These are phyloP conservation scores for Clitopilus hobsonii DNA, from an alignment of 768 basidiomycete species.

Conservation along the genomic window DNA sequence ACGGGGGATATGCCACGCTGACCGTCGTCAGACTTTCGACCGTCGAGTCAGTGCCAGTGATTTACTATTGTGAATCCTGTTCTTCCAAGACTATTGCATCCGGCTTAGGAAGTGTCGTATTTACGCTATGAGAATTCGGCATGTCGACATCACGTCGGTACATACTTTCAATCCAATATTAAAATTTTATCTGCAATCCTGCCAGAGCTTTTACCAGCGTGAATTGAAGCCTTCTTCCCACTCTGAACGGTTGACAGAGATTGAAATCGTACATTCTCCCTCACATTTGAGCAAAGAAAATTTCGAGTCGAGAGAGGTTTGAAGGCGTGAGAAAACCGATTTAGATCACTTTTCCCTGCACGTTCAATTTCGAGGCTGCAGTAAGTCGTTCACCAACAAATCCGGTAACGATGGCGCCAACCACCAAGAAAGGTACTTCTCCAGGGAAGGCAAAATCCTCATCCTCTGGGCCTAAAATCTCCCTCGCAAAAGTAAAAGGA, in stretches of 20 bases:
- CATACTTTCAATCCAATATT: constrained; percentile 21
- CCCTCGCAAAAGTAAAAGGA: constrained; percentile 75
- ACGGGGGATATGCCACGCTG: constrained; percentile 63
- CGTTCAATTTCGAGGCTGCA: background rate
- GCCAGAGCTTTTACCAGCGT: no score
- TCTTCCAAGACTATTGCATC: constrained; percentile 45
- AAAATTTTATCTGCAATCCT: background rate
- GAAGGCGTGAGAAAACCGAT: constrained; percentile 2
- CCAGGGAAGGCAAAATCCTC: constrained; percentile 38
- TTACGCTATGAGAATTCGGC: constrained; percentile 48
- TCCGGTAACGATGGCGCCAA: constrained; percentile 31
- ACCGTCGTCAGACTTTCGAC: constrained; percentile 46
- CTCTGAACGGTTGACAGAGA: no score
- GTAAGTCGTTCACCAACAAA: background rate
- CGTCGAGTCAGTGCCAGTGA: constrained; percentile 67
- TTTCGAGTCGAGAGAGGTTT: background rate
- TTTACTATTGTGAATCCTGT: constrained; percentile 40
- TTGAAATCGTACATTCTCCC: background rate
- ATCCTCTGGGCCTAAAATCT: constrained; percentile 42
- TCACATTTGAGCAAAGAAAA: background rate
- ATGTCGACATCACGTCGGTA: constrained; percentile 60
- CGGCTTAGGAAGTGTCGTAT: constrained; percentile 68
- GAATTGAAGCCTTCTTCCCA: no score
- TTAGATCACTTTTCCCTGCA: constrained; percentile 1
- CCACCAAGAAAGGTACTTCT: constrained; percentile 26